Conservation (phyloP, 257 asterid species). For the Henckelia pumila region DNA sequence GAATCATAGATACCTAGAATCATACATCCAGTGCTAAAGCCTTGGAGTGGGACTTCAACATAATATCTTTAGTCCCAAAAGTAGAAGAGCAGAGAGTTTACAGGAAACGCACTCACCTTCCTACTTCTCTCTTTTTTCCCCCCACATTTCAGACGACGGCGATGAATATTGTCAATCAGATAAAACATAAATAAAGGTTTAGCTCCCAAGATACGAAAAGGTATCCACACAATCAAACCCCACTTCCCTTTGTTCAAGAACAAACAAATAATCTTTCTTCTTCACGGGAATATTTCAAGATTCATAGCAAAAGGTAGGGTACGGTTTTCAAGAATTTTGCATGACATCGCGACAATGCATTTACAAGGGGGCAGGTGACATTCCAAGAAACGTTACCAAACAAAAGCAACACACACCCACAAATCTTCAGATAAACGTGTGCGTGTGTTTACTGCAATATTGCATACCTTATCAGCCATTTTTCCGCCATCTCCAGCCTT, state of each 20-base stretch:
- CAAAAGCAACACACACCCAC: background rate
- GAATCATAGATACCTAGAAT: background rate
- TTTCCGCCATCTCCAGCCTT: background rate
- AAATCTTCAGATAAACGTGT: too few species aligned
- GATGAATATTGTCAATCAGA: too few species aligned
- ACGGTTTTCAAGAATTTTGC: too few species aligned
- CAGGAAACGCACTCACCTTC: background rate
- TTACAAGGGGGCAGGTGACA: too few species aligned
- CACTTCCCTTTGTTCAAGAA: background rate
- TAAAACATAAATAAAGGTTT: background rate
- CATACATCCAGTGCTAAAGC: background rate
- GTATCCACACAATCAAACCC: background rate
- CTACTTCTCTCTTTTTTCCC: too few species aligned
- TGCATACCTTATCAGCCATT: background rate
- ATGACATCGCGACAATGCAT: background rate
- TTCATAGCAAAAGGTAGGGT: too few species aligned
- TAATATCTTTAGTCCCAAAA: background rate
- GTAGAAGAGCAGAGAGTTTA: background rate
- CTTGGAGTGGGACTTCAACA: background rate
- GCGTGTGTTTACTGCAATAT: background rate
- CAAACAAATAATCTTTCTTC: background rate
- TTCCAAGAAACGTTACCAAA: too few species aligned
- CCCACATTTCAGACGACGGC: too few species aligned
- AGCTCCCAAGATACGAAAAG: too few species aligned
- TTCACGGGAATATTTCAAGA: too few species aligned